Conservation (phyloP, 176 grass and related monocot genomes). For the Aegilops longissima region DNA sequence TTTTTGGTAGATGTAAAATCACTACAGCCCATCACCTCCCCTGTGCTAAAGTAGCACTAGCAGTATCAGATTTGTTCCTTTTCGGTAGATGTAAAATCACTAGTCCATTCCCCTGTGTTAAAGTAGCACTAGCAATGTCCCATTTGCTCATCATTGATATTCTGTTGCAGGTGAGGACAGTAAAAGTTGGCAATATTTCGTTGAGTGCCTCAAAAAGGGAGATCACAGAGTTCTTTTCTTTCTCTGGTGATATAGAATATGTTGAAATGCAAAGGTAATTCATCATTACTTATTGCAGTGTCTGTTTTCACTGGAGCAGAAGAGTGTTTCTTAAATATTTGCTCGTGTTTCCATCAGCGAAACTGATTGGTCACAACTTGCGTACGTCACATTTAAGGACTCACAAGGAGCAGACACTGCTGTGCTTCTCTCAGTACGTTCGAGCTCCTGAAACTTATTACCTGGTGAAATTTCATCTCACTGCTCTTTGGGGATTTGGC, state of each 20-base stretch:
- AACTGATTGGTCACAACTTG: constrained; percentile 84
- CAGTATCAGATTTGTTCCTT: neutral
- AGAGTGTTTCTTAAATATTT: constrained; percentile 23
- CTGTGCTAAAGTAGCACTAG: neutral
- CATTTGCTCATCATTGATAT: neutral
- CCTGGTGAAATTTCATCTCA: neutral
- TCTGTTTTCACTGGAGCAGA: constrained; percentile 9
- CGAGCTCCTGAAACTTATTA: constrained; percentile 20
- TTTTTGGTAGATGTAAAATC: neutral
- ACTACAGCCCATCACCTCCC: neutral
- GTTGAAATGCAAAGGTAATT: constrained; percentile 94
- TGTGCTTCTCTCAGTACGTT: constrained; percentile 82
- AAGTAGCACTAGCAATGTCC: neutral
- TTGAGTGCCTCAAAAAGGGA: constrained; percentile 79
- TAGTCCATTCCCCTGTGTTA: neutral
- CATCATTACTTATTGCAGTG: neutral
- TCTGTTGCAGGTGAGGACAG: constrained; percentile 65
- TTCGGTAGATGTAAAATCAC: neutral
- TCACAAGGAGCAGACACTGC: constrained; percentile 92
- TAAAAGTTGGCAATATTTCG: constrained; percentile 88
- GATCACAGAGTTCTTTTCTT: constrained; percentile 96
- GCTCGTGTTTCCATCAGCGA: constrained; percentile 55
- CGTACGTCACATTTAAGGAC: constrained; percentile 94
- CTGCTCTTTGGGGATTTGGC: neutral
- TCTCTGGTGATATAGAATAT: constrained; percentile 91